Conservation (phyloP, 2,329 filamentous ascomycete genomes). For the Colletotrichum sublineola region DNA sequence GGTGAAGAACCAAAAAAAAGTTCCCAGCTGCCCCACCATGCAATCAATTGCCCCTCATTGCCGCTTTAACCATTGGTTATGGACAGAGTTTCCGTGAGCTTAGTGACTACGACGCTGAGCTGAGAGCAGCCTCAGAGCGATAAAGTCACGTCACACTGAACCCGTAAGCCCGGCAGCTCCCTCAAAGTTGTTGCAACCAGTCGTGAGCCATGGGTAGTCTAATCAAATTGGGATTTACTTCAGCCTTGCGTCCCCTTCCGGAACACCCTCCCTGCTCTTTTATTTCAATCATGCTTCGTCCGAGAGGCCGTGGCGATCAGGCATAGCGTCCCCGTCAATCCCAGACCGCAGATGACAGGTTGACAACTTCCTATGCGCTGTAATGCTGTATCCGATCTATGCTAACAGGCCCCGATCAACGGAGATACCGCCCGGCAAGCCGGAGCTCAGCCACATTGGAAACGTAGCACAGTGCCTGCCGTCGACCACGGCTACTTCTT, state of each 20-base stretch:
- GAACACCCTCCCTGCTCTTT: not conserved
- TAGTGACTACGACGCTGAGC: constrained; percentile 27
- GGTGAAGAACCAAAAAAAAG: constrained; percentile 43
- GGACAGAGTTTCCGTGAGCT: constrained; percentile 36
- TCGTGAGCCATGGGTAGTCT: not conserved
- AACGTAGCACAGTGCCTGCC: constrained; percentile 25
- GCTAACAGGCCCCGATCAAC: constrained; percentile 29
- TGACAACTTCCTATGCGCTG: constrained; percentile 3
- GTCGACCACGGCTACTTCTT: constrained; percentile 24
- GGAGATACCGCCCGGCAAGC: constrained; percentile 37
- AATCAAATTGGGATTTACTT: not conserved
- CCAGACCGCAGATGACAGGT: constrained; percentile 22
- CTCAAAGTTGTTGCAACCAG: constrained; percentile 18
- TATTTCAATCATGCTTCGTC: not conserved
- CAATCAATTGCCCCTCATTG: constrained; percentile 71
- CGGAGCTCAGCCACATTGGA: constrained; percentile 40
- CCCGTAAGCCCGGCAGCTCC: constrained; percentile 1
- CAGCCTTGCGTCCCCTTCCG: constrained; percentile 27
- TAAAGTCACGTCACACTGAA: constrained; percentile 39
- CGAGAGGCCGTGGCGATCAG: not conserved
- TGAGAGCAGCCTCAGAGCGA: constrained; percentile 22
- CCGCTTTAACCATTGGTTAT: constrained; percentile 68
- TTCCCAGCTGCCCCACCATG: constrained; percentile 68
- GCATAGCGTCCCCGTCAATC: constrained; percentile 12
- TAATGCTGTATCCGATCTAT: constrained; percentile 29